Percentiles rank a stretch among this genome's conserved stretches.
phyloP scores from a whole-genome alignment of 192 early-diverging fungal species.

The Irineochytrium annulatum region DNA sequence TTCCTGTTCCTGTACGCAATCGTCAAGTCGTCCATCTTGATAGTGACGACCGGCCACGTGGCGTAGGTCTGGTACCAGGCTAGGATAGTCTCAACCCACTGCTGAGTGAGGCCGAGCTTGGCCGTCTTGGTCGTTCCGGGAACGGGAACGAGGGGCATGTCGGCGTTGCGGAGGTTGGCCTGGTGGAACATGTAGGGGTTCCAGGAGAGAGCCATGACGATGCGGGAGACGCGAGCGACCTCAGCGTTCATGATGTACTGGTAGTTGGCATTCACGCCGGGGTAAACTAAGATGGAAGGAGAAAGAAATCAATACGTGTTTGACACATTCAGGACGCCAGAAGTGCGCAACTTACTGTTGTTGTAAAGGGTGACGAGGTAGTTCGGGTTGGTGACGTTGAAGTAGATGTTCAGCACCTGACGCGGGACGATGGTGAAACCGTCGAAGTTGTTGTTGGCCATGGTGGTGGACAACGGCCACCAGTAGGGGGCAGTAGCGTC shows the following conservation, averaged over 20 bases:
- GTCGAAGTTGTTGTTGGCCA: conserved; percentile 33
- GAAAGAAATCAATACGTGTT: neutral
- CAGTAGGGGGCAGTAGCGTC: conserved; percentile 19
- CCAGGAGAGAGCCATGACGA: neutral
- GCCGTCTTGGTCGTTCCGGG: conserved; percentile 4
- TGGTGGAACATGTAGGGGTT: conserved; percentile 20
- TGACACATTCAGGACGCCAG: neutral
- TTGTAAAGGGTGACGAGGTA: conserved; percentile 13
- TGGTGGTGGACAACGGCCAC: conserved; percentile 34
- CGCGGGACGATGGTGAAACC: conserved; percentile 42
- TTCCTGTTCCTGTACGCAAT: conserved; percentile 4
- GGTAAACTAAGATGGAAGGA: neutral
- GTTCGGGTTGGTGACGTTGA: conserved; percentile 20
- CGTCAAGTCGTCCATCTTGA: conserved; percentile 17
- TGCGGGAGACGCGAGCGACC: neutral
- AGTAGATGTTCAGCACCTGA: conserved; percentile 37
- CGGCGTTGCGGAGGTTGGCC: conserved; percentile 23
- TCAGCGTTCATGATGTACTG: conserved; percentile 6
- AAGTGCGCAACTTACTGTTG: conserved; percentile 1
- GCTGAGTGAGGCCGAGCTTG: conserved; percentile 6
- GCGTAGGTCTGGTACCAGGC: neutral
- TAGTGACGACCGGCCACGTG: neutral
- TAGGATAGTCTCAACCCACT: neutral
- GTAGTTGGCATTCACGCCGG: neutral
- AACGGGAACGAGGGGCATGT: conserved; percentile 9